A percentile compares a stretch with the other conserved stretches of the same genome.
phyloP scores from a whole-genome alignment of 345 rosid species.

The Eucalyptus camaldulensis region DNA sequence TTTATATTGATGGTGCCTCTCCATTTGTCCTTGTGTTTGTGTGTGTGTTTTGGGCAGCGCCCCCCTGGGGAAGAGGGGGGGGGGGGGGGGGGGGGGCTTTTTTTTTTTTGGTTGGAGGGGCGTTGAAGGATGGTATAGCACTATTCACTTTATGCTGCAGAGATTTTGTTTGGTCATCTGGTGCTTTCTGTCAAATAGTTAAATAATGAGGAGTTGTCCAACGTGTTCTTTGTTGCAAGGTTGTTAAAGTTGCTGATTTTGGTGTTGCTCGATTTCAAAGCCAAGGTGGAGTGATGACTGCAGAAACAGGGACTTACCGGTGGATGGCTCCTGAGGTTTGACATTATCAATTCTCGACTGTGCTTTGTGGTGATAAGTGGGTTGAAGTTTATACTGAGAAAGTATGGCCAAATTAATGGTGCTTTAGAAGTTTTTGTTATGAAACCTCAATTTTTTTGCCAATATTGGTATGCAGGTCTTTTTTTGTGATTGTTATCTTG shows the following conservation, averaged over 20 bases:
- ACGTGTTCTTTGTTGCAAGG: slow-evolving; percentile 20
- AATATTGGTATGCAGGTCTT: neutral
- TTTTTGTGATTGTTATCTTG: neutral
- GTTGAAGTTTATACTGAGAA: neutral
- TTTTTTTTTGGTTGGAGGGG: neutral
- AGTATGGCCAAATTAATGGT: neutral
- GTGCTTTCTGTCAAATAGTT: neutral
- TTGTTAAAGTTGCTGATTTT: slow-evolving; percentile 72
- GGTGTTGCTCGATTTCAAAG: slow-evolving; percentile 71
- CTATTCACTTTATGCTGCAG: neutral
- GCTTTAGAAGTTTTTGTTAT: neutral
- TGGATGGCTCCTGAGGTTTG: slow-evolving; percentile 92
- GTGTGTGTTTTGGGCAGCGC: neutral
- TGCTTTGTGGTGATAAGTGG: neutral
- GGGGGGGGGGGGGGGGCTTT: neutral
- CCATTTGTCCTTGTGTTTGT: neutral
- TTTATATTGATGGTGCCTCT: neutral
- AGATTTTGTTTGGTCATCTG: neutral
- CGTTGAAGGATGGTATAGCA: neutral
- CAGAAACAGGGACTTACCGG: slow-evolving; percentile 77
- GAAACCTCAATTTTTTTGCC: neutral
- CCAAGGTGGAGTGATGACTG: slow-evolving; percentile 67
- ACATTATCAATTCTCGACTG: neutral
- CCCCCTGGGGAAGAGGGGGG: no score
- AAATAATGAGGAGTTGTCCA: neutral